phyloP scores from a whole-genome alignment of 2,329 filamentous ascomycete genomes.

The Scedosporium aurantiacum region DNA sequence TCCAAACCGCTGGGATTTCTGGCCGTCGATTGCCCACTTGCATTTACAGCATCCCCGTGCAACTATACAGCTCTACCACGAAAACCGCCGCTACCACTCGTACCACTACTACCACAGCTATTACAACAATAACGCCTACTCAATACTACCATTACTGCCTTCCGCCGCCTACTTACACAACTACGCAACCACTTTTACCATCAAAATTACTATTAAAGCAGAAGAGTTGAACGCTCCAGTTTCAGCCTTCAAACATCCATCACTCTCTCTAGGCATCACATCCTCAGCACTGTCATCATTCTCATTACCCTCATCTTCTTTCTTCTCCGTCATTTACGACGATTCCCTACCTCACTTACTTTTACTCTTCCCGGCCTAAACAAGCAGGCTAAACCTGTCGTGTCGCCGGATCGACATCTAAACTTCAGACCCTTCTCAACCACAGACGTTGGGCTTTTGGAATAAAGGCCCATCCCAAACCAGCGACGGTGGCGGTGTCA shows the following conservation, averaged over 20 bases:
- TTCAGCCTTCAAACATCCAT: background rate
- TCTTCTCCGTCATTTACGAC: background rate
- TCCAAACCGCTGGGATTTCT: slow-evolving; percentile 1
- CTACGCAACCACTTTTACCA: no score
- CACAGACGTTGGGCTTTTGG: background rate
- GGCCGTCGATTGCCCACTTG: background rate
- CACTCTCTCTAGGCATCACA: background rate
- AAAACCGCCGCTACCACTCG: background rate
- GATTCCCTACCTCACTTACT: background rate
- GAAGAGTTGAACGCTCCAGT: background rate
- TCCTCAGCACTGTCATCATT: background rate
- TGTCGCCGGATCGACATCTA: background rate
- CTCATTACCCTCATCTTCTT: background rate
- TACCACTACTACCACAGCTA: background rate
- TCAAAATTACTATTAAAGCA: no score
- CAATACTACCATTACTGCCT: no score
- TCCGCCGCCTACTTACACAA: no score
- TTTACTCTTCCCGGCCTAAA: background rate
- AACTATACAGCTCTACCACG: background rate
- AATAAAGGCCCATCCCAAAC: background rate
- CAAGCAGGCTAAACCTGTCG: background rate
- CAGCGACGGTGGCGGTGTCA: slow-evolving; percentile 3
- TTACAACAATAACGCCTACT: no score
- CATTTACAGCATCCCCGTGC: background rate
- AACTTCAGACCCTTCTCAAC: background rate